phyloP scores from a whole-genome alignment of 2,329 filamentous ascomycete genomes.

The Phyllosticta citrichinensis region DNA sequence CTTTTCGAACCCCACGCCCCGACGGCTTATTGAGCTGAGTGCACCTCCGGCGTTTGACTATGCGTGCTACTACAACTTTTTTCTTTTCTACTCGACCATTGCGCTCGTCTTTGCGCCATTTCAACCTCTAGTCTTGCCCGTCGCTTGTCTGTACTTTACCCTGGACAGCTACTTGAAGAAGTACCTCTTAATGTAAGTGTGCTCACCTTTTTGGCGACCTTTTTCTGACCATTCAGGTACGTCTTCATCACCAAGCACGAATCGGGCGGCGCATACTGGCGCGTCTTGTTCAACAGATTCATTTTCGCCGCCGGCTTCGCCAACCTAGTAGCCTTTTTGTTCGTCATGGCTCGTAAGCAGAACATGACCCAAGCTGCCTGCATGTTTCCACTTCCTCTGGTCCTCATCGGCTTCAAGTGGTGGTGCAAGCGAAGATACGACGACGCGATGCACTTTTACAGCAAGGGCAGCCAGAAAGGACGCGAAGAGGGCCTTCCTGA shows the following conservation, averaged over 20 bases:
- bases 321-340: slow-evolving; percentile 67
- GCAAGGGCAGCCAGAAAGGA: slow-evolving; percentile 50
- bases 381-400: slow-evolving; percentile 63
- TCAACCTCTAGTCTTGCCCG: slow-evolving; percentile 77
- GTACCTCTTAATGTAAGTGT: slow-evolving; percentile 66
- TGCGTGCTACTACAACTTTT: slow-evolving; percentile 96
- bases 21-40: slow-evolving; percentile 84
- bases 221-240: slow-evolving; percentile 35
- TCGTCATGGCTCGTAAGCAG: slow-evolving; percentile 58
- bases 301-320: slow-evolving; percentile 71
- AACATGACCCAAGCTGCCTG: slow-evolving; percentile 51
- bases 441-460: slow-evolving; percentile 69
- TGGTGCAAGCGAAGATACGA: slow-evolving; percentile 74
- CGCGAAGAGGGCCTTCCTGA: slow-evolving; percentile 27
- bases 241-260: slow-evolving; percentile 96
- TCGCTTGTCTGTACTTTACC: slow-evolving; percentile 80
- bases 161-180: slow-evolving; percentile 89
- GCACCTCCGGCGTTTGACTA: slow-evolving; percentile 92
- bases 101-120: slow-evolving; percentile 74
- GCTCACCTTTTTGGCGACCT: neutral
- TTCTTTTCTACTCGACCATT: slow-evolving; percentile 87
- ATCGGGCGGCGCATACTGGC: slow-evolving; percentile 88
- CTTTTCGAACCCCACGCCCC: slow-evolving; percentile 77
- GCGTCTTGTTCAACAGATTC: slow-evolving; percentile 84
- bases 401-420: slow-evolving; percentile 76